Percentiles rank a stretch among this genome's conserved stretches.
Conservation (phyloP, 352 stramenopile species). For the Peronospora belbahrii region DNA sequence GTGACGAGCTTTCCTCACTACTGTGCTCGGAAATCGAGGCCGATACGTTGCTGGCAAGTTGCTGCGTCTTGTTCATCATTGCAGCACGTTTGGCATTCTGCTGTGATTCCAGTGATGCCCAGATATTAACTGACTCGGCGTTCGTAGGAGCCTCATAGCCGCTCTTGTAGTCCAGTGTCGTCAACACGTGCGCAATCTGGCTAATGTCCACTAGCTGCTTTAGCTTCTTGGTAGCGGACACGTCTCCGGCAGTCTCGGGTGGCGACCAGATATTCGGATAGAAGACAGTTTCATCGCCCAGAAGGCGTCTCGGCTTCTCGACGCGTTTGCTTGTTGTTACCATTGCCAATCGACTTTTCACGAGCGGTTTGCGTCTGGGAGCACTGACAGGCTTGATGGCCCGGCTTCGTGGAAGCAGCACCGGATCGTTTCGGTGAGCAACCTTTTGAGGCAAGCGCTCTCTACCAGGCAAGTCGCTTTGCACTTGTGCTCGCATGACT, state of each 20-base stretch:
- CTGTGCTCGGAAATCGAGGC: constrained; percentile 35
- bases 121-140: constrained; percentile 48
- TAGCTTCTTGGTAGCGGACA: constrained; percentile 14
- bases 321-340: constrained; percentile 27
- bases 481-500: constrained; percentile 24
- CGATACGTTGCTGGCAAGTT: constrained; percentile 22
- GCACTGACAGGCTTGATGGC: constrained; percentile 12
- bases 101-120: constrained; percentile 26
- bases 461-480: constrained; percentile 24
- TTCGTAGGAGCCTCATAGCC: constrained; percentile 39
- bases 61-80: constrained; percentile 23
- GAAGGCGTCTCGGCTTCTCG: constrained; percentile 38
- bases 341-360: constrained; percentile 44
- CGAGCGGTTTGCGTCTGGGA: constrained; percentile 42
- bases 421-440: constrained; percentile 14
- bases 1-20: constrained; percentile 25
- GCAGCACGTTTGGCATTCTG: constrained; percentile 13
- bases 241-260: constrained; percentile 12
- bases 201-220: constrained; percentile 62
- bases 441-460: constrained; percentile 16
- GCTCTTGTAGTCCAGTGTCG: constrained; percentile 62
- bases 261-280: constrained; percentile 76
- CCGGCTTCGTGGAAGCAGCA: constrained; percentile 19
- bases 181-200: constrained; percentile 71
- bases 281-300: constrained; percentile 60